Conservation (phyloP, 257 asterid genomes). For the Solanum tacnaense region DNA sequence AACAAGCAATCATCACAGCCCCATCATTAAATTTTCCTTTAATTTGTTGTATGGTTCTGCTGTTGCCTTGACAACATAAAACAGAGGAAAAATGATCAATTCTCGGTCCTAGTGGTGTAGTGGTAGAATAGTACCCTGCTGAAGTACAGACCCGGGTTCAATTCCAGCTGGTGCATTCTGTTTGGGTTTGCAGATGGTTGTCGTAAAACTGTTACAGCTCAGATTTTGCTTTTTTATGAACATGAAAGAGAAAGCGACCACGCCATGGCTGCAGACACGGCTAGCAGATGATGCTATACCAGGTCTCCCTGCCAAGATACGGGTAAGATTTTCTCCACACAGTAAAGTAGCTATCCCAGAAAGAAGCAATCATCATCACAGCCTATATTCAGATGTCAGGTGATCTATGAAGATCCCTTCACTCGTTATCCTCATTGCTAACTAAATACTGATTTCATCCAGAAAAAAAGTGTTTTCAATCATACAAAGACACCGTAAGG, state of each 20-base stretch:
- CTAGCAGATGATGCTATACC: neutral
- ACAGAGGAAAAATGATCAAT: neutral
- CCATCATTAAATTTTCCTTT: neutral
- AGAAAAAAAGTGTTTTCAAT: neutral
- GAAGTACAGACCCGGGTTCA: conserved; percentile 81
- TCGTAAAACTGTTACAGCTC: neutral
- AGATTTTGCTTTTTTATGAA: neutral
- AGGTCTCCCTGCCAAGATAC: conserved; percentile 21
- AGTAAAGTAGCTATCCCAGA: neutral
- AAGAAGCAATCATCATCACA: conserved; percentile 9
- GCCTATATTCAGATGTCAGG: neutral
- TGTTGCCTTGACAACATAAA: neutral
- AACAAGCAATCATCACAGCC: neutral
- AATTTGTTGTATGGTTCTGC: neutral
- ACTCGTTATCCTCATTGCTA: neutral
- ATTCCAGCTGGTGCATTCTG: conserved; percentile 61
- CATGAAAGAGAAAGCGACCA: neutral
- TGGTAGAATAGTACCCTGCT: conserved; percentile 90
- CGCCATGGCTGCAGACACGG: neutral
- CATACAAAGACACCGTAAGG: neutral
- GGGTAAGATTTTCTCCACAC: neutral
- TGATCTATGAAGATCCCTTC: neutral
- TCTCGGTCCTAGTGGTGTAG: conserved; percentile 44
- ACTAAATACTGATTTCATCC: neutral
- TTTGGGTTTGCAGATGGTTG: neutral